These are phyloP conservation scores for Penicillium dipodomyicola DNA, from an alignment of 495 filamentous ascomycete genomes.

Conservation along the genomic window DNA sequence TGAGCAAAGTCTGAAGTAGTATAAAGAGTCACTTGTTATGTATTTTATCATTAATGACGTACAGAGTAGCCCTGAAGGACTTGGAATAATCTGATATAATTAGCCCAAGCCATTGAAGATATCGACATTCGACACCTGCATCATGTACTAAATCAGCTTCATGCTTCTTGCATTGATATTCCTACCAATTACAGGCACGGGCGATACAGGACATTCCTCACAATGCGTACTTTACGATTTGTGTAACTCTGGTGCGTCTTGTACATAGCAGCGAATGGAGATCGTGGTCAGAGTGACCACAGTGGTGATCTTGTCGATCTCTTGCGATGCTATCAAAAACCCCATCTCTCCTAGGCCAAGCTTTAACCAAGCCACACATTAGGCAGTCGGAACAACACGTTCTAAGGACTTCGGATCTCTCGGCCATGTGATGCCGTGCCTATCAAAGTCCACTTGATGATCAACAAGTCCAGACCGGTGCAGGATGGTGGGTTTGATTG, in stretches of 20 bases:
- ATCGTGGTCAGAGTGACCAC: background rate
- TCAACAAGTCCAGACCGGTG: constrained; percentile 23
- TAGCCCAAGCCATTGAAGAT: background rate
- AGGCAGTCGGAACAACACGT: background rate
- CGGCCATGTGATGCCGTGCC: background rate
- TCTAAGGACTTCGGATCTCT: background rate
- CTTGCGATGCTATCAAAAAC: background rate
- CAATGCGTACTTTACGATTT: background rate
- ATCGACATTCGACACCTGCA: background rate
- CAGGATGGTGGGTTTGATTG: constrained; percentile 20
- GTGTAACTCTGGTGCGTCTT: constrained; percentile 10
- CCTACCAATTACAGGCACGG: background rate
- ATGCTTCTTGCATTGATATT: background rate
- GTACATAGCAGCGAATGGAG: background rate
- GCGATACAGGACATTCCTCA: background rate
- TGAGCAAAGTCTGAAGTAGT: background rate
- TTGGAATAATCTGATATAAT: background rate
- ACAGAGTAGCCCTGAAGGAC: background rate
- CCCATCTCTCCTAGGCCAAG: constrained; percentile 4
- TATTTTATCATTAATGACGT: background rate
- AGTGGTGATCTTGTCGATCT: background rate
- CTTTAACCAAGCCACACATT: constrained; percentile 3
- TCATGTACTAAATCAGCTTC: background rate
- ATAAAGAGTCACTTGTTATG: background rate
- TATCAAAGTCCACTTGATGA: constrained; percentile 9